Percentiles rank a stretch among this genome's conserved stretches.
Conservation (phyloP, 2,329 filamentous ascomycete species). For the Grosmannia clavigera region DNA sequence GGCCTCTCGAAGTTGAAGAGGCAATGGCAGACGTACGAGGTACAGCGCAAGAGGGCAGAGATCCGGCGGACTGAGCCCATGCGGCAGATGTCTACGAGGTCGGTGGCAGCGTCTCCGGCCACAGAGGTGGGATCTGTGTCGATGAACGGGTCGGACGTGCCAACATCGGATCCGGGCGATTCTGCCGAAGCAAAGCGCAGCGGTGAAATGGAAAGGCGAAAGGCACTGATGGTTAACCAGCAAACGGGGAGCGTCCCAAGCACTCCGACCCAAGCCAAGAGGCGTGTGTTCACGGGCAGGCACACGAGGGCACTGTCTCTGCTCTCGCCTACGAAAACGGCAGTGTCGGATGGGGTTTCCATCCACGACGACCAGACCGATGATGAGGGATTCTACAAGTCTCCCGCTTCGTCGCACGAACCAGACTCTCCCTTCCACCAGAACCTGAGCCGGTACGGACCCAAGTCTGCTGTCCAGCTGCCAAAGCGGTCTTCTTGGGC, state of each 20-base stretch:
- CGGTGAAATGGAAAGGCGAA: constrained; percentile 61
- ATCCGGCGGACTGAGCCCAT: constrained; percentile 50
- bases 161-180: background rate
- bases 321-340: constrained; percentile 53
- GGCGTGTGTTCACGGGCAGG: constrained; percentile 57
- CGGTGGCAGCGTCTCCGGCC: background rate
- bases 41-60: constrained; percentile 60
- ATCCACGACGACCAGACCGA: constrained; percentile 26
- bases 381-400: constrained; percentile 27
- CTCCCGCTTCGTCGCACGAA: constrained; percentile 17
- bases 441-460: constrained; percentile 18
- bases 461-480: constrained; percentile 23
- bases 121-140: background rate
- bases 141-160: background rate
- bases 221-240: constrained; percentile 46
- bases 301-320: constrained; percentile 61
- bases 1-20: constrained; percentile 69
- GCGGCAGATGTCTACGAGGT: constrained; percentile 26
- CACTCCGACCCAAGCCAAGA: constrained; percentile 26
- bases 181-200: constrained; percentile 25
- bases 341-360: constrained; percentile 24
- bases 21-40: constrained; percentile 70
- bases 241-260: constrained; percentile 17
- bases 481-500: constrained; percentile 50
- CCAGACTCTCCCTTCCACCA: constrained; percentile 18